Evolutionary conservation across 495 filamentous ascomycete genomes (phyloP).

Genomic region (Trichoderma reesei): DNA sequence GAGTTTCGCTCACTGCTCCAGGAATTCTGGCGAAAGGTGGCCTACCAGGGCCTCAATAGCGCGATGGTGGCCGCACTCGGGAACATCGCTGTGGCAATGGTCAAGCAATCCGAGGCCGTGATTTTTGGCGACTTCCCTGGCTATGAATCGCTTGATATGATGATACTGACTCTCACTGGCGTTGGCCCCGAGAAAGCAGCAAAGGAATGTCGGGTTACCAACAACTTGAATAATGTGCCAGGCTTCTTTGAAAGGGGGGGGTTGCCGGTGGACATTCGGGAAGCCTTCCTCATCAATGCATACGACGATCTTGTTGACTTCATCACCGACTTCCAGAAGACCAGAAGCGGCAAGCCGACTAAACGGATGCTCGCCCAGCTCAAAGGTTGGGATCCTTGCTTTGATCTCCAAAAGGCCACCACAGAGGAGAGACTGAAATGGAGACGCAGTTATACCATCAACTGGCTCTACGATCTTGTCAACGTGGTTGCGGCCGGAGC

Average conservation of each 20-base stretch:
- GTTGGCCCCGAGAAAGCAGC: background rate
- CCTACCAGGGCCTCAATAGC: background rate
- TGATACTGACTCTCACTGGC: background rate
- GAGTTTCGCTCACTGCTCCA: background rate
- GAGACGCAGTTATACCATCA: background rate
- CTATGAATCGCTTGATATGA: background rate
- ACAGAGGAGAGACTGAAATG: background rate
- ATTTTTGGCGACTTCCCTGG: background rate
- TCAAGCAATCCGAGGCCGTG: background rate
- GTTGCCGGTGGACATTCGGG: background rate
- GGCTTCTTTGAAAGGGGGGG: no score
- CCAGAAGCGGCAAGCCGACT: background rate
- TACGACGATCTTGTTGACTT: background rate
- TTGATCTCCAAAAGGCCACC: background rate
- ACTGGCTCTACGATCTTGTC: background rate
- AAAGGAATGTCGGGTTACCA: background rate
- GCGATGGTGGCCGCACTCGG: background rate
- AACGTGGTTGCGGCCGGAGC: background rate
- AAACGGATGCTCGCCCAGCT: background rate
- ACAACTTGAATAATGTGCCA: no score
- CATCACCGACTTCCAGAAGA: background rate
- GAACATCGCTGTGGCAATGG: background rate
- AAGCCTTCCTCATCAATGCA: background rate
- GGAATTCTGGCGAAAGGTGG: background rate
- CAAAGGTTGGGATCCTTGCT: background rate